These are phyloP conservation scores for Pestalotiopsis sp. DNA, from an alignment of 2,329 filamentous ascomycete species.

Conservation along the genomic window DNA sequence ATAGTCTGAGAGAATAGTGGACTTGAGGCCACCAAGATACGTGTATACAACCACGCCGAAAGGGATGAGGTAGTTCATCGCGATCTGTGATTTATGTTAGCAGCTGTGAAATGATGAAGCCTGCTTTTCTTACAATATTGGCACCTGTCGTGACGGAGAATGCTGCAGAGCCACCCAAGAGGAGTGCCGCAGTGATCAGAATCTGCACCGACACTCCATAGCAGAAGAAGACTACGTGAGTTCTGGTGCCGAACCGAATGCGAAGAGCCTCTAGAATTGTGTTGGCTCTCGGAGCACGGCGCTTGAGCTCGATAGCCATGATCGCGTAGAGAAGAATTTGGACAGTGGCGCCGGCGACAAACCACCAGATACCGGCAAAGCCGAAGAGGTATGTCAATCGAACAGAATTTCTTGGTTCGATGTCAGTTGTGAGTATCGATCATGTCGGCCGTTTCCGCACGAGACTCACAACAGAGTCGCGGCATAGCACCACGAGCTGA, in stretches of 20 bases:
- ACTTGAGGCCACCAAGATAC: constrained; percentile 16
- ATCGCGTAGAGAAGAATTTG: constrained; percentile 19
- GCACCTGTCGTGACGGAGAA: constrained; percentile 18
- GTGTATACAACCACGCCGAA: constrained; percentile 16
- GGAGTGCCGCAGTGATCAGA: constrained; percentile 16
- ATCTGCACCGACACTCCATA: constrained; percentile 17
- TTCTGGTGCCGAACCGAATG: constrained; percentile 16
- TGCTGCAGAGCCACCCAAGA: constrained; percentile 16
- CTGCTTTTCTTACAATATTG: constrained; percentile 5
- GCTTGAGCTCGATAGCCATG: constrained; percentile 20
- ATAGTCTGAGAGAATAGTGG: constrained; percentile 16
- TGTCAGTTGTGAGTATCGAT: not conserved
- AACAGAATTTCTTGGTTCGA: not conserved
- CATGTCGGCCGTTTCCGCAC: not conserved
- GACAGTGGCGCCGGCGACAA: constrained; percentile 13
- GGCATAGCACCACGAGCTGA: constrained; percentile 16
- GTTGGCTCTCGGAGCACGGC: constrained; percentile 16
- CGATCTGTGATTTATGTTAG: not conserved
- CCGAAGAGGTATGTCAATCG: constrained; percentile 17
- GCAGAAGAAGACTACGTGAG: constrained; percentile 16
- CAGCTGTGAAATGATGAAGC: not conserved
- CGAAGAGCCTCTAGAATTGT: constrained; percentile 16
- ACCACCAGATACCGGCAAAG: constrained; percentile 19
- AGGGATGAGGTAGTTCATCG: constrained; percentile 17
- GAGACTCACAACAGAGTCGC: constrained; percentile 12